Evolutionary conservation across 768 basidiomycete species (phyloP).

Genomic region (Leccinum rimulosum): DNA sequence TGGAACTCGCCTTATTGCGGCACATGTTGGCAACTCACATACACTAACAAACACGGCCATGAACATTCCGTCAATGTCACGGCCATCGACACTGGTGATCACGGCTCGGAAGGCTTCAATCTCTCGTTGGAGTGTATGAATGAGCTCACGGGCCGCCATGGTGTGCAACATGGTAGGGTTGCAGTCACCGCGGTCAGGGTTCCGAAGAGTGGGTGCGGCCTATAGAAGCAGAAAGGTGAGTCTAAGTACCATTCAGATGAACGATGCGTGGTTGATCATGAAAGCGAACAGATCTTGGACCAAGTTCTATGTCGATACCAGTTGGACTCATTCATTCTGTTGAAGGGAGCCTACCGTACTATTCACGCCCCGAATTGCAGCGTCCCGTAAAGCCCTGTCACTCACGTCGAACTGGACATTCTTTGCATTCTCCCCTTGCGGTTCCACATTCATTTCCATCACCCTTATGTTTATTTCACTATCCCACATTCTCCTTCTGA

Average conservation of each 20-base stretch:
- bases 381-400: too few relatives aligned
- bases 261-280: neutral
- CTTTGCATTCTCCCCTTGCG: neutral
- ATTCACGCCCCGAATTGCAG: too few relatives aligned
- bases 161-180: slow-evolving; percentile 25
- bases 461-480: neutral
- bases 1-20: slow-evolving; percentile 56
- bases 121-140: slow-evolving; percentile 35
- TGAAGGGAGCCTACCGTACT: too few relatives aligned
- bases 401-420: neutral
- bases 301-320: neutral
- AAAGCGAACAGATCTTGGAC: neutral
- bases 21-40: slow-evolving; percentile 59
- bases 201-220: slow-evolving; percentile 5
- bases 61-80: slow-evolving; percentile 44
- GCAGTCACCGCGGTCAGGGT: slow-evolving; percentile 23
- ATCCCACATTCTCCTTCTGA: neutral
- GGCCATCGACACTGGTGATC: slow-evolving; percentile 48
- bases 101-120: slow-evolving; percentile 32
- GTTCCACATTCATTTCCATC: neutral
- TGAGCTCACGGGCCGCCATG: slow-evolving; percentile 32
- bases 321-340: too few relatives aligned
- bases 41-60: slow-evolving; percentile 29
- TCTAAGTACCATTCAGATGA: neutral
- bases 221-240: slow-evolving; percentile 7